Percentiles rank a stretch among this genome's conserved stretches.
Conservation (phyloP, 2,329 filamentous ascomycete species). For the Aquanectria penicillioides region DNA sequence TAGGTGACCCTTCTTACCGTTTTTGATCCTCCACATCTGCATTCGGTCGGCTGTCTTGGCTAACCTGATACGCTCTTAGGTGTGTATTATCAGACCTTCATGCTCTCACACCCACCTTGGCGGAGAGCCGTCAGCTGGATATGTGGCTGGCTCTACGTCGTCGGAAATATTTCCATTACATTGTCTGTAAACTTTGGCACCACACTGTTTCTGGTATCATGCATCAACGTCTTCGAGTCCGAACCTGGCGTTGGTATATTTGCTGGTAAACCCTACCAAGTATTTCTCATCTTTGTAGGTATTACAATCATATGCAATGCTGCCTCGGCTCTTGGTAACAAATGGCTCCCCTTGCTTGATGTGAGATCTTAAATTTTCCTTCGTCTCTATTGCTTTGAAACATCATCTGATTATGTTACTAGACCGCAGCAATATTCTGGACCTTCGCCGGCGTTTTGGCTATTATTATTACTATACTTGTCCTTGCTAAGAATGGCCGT, state of each 20-base stretch:
- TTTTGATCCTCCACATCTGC: too few species aligned
- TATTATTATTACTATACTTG: conserved; percentile 70
- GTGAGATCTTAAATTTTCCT: conserved; percentile 57
- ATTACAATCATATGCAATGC: conserved; percentile 72
- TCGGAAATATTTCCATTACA: conserved; percentile 84
- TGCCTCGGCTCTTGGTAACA: conserved; percentile 74
- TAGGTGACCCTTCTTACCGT: background rate
- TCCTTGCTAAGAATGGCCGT: conserved; percentile 74
- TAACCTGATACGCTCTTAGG: conserved; percentile 39
- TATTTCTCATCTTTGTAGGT: conserved; percentile 77
- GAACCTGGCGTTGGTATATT: conserved; percentile 56
- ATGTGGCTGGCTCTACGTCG: conserved; percentile 79
- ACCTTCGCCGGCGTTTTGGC: conserved; percentile 76
- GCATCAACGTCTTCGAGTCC: conserved; percentile 64
- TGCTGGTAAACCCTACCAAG: conserved; percentile 67
- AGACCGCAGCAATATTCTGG: conserved; percentile 79
- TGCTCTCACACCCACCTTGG: conserved; percentile 71
- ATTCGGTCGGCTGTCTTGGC: too few species aligned
- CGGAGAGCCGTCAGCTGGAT: conserved; percentile 75
- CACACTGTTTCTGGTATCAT: conserved; percentile 68
- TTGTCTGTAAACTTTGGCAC: conserved; percentile 83
- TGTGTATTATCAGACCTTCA: conserved; percentile 83
- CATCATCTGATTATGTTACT: conserved; percentile 9
- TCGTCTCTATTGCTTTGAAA: conserved; percentile 47
- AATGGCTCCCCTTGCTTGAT: conserved; percentile 73